Evolutionary conservation across 495 filamentous ascomycete genomes (phyloP), one percentile per base, ranked within the genome.

Genomic region (Penicillium cinerascens): DNA sequence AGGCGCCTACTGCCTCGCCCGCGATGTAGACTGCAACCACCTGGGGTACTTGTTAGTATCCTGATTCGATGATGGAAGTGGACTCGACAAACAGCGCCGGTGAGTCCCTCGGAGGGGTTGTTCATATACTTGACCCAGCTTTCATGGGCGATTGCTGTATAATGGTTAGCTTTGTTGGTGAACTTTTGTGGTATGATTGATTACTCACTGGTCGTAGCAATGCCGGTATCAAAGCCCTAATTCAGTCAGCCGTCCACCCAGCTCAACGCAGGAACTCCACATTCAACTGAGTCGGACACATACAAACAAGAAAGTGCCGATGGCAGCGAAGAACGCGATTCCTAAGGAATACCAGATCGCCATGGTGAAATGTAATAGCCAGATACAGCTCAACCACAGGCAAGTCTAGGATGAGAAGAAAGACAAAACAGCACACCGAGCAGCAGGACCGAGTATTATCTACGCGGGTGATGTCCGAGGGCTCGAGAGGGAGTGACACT

Each of bases 41-140:
- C 74, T 78, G 44, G 9, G n/a, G 6, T 10, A 17, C 37, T 17
- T 18, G 25, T n/a, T 3, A 15, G 16, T 9, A 15, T 26, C 15
- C 18, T 33, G 17, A 21, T 37, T 10, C 4, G 18, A 33, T 48
- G 2, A 2, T 0, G 20, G 43, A 15, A 39, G 11, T 33, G 23
- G n/a, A 18, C 0, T 36, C 3, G 27, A 67, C 69, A 29, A 59
- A 81, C 79, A n/a, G 81, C 78, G 52, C 81, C 81, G n/a, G 77
- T 81, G 6, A 82, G 58, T 0, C 68, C 79, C 52, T 76, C 67
- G 16, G 77, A 79, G 7, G 81, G 81, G 38, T 78, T 55, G 29
- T 74, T 26, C 79, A 84, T 82, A 56, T 82, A 84, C 55, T 78
- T 71, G 42, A 82, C 75, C 78, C 78, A 84, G 60, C 79, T 82